A percentile compares a stretch with the other conserved stretches of the same genome.
phyloP scores from a whole-genome alignment of 1,139 yeast species.

The Suhomyces wounanorum region DNA sequence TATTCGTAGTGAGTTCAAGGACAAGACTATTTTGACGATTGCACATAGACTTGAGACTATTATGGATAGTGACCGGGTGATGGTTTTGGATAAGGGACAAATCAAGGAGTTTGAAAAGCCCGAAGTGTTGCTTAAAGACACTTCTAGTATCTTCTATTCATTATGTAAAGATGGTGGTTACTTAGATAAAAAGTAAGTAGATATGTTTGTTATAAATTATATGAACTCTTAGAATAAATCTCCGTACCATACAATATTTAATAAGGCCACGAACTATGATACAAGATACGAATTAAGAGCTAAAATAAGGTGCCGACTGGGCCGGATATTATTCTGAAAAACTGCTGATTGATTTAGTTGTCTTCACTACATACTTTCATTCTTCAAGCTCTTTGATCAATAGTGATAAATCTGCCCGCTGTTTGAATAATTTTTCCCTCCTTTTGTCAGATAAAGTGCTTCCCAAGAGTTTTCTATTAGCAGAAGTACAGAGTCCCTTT shows the following conservation, averaged over 20 bases:
- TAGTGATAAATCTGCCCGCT: slow-evolving; percentile 37
- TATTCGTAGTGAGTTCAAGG: slow-evolving; percentile 26
- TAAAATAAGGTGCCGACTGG: no score
- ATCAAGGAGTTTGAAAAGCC: slow-evolving; percentile 28
- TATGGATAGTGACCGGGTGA: slow-evolving; percentile 28
- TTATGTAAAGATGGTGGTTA: slow-evolving; percentile 27
- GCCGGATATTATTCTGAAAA: not conserved
- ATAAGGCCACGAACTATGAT: no score
- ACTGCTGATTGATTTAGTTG: no score
- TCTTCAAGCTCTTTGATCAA: not conserved
- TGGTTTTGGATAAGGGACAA: slow-evolving; percentile 27
- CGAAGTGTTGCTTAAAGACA: slow-evolving; percentile 19
- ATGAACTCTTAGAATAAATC: not conserved
- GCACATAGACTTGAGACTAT: slow-evolving; percentile 31
- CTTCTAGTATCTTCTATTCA: slow-evolving; percentile 22
- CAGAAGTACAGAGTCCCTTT: slow-evolving; percentile 54
- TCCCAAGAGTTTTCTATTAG: slow-evolving; percentile 45
- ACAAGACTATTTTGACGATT: slow-evolving; percentile 28
- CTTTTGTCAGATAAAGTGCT: slow-evolving; percentile 34
- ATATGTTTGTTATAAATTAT: not conserved
- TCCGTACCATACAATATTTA: no score
- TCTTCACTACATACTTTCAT: not conserved
- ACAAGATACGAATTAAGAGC: no score
- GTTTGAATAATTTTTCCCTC: slow-evolving; percentile 32
- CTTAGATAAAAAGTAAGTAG: slow-evolving; percentile 7